Conservation (phyloP, 345 rosid species). For the Schrenkiella parvula region DNA sequence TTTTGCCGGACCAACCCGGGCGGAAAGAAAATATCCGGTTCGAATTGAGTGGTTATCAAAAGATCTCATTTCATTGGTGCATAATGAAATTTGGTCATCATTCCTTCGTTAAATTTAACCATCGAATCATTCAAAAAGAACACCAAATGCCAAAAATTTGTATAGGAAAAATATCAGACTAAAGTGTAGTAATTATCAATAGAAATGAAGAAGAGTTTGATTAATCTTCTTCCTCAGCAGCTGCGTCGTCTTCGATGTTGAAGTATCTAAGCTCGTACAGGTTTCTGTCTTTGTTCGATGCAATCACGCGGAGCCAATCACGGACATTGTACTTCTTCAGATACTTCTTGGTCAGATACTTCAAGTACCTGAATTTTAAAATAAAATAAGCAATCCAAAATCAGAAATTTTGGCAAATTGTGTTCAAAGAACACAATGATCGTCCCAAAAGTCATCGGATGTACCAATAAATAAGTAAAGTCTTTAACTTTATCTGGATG, state of each 20-base stretch:
- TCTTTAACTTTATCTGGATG: neutral
- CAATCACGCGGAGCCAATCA: slow-evolving; percentile 74
- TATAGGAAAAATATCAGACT: neutral
- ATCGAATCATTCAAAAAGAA: neutral
- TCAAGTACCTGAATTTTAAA: slow-evolving; percentile 45
- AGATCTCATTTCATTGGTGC: neutral
- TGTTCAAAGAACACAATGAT: neutral
- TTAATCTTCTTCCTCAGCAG: slow-evolving; percentile 53
- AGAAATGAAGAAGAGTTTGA: neutral
- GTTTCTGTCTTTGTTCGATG: slow-evolving; percentile 60
- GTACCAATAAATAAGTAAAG: neutral
- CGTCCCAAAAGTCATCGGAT: no score
- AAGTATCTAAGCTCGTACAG: slow-evolving; percentile 63
- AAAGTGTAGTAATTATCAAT: neutral
- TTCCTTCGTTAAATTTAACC: neutral
- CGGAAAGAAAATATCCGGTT: neutral
- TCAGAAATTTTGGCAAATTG: neutral
- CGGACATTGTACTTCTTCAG: slow-evolving; percentile 60
- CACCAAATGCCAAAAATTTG: neutral
- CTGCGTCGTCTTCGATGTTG: slow-evolving; percentile 73
- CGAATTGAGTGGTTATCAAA: neutral
- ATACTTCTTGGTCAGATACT: slow-evolving; percentile 74
- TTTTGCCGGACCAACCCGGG: neutral
- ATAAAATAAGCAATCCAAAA: neutral
- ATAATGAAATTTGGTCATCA: neutral